Evolutionary conservation across 2,329 filamentous ascomycete genomes (phyloP).

Genomic region (Podosphaera fusca): DNA sequence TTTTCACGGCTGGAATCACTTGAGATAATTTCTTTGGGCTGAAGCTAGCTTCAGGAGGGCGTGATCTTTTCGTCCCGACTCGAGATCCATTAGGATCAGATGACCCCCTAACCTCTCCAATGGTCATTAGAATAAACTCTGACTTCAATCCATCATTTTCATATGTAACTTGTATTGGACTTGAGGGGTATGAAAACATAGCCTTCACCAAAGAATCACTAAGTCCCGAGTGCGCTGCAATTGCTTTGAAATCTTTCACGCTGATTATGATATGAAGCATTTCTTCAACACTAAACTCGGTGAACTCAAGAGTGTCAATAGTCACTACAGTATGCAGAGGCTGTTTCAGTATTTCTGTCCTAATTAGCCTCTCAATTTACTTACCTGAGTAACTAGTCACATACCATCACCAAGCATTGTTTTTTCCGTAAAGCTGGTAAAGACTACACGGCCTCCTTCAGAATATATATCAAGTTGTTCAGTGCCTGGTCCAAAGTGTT

Average conservation of each 20-base stretch:
- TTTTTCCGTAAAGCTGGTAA: conserved; percentile 66
- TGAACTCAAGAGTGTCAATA: conserved; percentile 54
- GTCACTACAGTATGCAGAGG: conserved; percentile 61
- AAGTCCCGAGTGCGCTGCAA: conserved; percentile 51
- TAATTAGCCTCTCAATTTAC: conserved; percentile 3
- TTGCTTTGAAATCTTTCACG: conserved; percentile 63
- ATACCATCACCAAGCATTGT: conserved; percentile 41
- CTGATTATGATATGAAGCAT: conserved; percentile 59
- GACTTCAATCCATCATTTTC: conserved; percentile 42
- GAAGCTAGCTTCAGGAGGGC: conserved; percentile 11
- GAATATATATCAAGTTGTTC: conserved; percentile 62
- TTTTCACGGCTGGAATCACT: conserved; percentile 13
- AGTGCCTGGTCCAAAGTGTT: conserved; percentile 59
- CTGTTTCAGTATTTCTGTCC: conserved; percentile 49
- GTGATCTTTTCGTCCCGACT: conserved; percentile 11
- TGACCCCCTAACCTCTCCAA: conserved; percentile 30
- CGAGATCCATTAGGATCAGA: conserved; percentile 10
- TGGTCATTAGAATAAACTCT: conserved; percentile 66
- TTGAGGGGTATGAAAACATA: conserved; percentile 45
- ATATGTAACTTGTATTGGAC: conserved; percentile 52
- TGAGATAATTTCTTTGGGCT: conserved; percentile 10
- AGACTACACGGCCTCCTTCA: conserved; percentile 43
- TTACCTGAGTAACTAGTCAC: conserved; percentile 1
- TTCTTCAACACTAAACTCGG: conserved; percentile 49
- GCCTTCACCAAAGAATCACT: conserved; percentile 43